Base-by-base conservation (phyloP, 2,329 filamentous ascomycete species). In the Metarhizium rileyi region DNA sequence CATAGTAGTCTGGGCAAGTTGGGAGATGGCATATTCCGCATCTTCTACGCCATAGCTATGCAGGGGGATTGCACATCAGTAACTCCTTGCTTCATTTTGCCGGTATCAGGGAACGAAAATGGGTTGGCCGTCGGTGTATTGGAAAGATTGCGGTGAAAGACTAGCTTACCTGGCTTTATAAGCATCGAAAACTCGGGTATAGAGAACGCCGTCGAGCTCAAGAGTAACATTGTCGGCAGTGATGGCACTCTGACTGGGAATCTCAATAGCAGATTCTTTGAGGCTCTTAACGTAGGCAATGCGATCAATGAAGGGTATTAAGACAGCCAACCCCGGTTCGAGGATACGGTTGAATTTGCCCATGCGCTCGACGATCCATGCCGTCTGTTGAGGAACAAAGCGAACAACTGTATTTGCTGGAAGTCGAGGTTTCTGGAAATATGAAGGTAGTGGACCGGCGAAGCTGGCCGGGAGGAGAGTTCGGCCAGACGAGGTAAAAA, bases 301-400 rank as follows among this genome's bases (percentile, higher is more conserved):
- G 54, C 90, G 86, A 70, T 98, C 93, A 66, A 98, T 73, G 57
- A 97, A 86, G 1, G 93, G 93, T 49, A 93, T 77, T 58, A 98
- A 72, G 55, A 98, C 78, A 22, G 93, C 90, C 54, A 98, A 75
- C 50, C 93, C 93, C 3, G 93, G 93, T 61, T 96, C 81, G 46
- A 98, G 74, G 62, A 98, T 96, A 53, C 90, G 81, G 71, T 88
- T 86, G 74, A 95, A 98, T 70, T 90, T 93, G 61, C 93, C 93
- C 93, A 98, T 98, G 64, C 93, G 90, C 79, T 98, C 93, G 50
- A 98, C 93, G 52, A 98, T 91, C 93, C 93, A 98, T 67, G 93
- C 93, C 60, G 91, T 97, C 74, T 98, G 93, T 71, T 98, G 93
- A n/a, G 93, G 93, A 40, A 98, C 93, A 70, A 97, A 98, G 53